Conservation (phyloP, 108 stramenopile species). For the Pinguiococcus pyrenoidosus region DNA sequence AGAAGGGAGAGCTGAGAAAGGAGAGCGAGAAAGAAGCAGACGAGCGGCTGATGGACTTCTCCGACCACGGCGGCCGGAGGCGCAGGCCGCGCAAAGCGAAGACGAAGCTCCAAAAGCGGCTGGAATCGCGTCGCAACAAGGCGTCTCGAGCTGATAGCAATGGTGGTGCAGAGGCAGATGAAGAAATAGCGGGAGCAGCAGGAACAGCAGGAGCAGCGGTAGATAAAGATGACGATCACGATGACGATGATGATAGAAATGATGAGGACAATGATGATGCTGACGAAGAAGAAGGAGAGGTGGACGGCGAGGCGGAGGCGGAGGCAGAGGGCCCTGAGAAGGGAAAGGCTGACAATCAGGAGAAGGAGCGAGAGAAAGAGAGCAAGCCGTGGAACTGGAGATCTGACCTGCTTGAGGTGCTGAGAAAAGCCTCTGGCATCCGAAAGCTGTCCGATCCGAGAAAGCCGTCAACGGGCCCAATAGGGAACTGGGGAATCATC, state of each 20-base stretch:
- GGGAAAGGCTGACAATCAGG: neutral
- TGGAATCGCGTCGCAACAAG: too few species aligned
- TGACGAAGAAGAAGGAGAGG: neutral
- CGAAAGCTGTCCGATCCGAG: neutral
- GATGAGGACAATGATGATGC: neutral
- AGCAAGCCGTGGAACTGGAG: slow-evolving; percentile 19
- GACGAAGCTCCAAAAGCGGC: too few species aligned
- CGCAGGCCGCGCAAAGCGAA: neutral
- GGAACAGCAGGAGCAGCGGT: slow-evolving; percentile 1
- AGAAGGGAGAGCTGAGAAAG: neutral
- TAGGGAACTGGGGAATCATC: slow-evolving; percentile 22
- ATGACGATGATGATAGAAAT: neutral
- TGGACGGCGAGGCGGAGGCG: neutral
- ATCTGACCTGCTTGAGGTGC: neutral
- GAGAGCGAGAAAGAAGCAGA: neutral
- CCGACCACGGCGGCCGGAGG: too few species aligned
- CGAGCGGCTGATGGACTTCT: too few species aligned
- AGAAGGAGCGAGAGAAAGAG: neutral
- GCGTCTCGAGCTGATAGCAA: too few species aligned
- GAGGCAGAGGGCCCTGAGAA: neutral
- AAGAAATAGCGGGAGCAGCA: neutral
- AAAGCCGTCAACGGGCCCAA: slow-evolving; percentile 15
- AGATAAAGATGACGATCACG: neutral
- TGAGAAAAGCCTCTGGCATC: slow-evolving; percentile 5
- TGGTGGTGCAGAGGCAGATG: slow-evolving; percentile 1